Evolutionary conservation across 164 flowering plant genomes (phyloP).

Genomic region (Vitis rupestris): DNA sequence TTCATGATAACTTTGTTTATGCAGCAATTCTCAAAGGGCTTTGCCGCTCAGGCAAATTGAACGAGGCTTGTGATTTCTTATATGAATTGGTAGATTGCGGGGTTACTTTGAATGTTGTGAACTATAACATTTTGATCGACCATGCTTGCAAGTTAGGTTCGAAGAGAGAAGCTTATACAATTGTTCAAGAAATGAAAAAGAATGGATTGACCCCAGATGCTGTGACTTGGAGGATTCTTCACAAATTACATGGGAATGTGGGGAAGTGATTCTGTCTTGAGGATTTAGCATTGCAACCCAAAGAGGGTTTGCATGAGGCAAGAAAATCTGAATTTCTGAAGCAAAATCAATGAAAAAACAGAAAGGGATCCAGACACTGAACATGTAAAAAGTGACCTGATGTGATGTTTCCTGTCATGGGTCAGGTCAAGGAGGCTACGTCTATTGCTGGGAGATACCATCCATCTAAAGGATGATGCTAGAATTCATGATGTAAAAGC

Average conservation of each 20-base stretch:
- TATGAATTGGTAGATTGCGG: slow-evolving; percentile 85
- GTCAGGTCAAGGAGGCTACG: too few relatives aligned
- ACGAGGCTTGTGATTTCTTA: slow-evolving; percentile 80
- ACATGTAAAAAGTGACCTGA: too few relatives aligned
- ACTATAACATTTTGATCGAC: slow-evolving; percentile 76
- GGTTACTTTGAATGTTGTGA: slow-evolving; percentile 56
- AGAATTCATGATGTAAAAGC: too few relatives aligned
- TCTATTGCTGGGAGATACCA: too few relatives aligned
- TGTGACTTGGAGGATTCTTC: slow-evolving; percentile 87
- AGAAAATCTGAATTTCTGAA: too few relatives aligned
- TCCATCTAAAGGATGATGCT: too few relatives aligned
- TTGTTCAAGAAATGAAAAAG: slow-evolving; percentile 74
- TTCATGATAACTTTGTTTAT: slow-evolving; percentile 84
- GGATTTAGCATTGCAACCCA: slow-evolving; percentile 2
- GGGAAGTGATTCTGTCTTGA: slow-evolving; percentile 7
- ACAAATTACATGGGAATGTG: slow-evolving; percentile 54
- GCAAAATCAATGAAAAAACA: too few relatives aligned
- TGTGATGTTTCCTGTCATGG: too few relatives aligned
- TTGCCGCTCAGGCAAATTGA: slow-evolving; percentile 48
- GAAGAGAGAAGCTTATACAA: slow-evolving; percentile 73
- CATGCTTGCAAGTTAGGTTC: slow-evolving; percentile 67
- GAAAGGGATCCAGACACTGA: too few relatives aligned
- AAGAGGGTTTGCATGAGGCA: slow-evolving; percentile 3
- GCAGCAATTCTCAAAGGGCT: slow-evolving; percentile 83
- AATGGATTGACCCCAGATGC: slow-evolving; percentile 83